Evolutionary conservation across 495 filamentous ascomycete genomes (phyloP), one percentile per base, ranked within the genome.

Genomic region (Aspergillus steynii): DNA sequence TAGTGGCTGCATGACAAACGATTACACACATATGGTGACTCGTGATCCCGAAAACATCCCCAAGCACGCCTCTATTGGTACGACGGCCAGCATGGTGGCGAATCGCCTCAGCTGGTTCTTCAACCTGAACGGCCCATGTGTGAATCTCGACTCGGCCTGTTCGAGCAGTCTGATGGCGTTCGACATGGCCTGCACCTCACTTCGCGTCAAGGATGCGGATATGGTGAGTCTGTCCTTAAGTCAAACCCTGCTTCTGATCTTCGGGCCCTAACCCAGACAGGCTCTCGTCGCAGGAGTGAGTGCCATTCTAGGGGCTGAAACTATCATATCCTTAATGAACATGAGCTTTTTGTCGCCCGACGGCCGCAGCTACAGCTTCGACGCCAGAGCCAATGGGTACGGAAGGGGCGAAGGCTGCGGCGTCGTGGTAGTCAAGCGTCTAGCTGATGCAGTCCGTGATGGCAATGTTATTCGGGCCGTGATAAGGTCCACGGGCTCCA

Each of bases 131-230:
- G 80, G 80, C 0, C 71, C 76, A 4, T 72, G 74, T 49, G 59
- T 82, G n/a, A 78, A 75, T 0, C 60, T 82, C n/a, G 79, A 84
- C 59, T 79, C 79, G 0, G 85, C 80, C 1, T 87, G 86, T 60
- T 83, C 80, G 0, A 72, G 78, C 4, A 79, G 77, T 47, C 62
- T 86, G 4, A 67, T 83, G 0, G 81, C 79, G 0, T 55, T 88
- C 3, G 76, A 87, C 25, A 28, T 55, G 14, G 53, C 53, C 7
- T 55, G 53, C 25, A 28, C 29, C 12, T 32, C 27, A 15, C 29
- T 55, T 31, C 53, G 53, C 1, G 4, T 5, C 28, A 31, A 31
- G 6, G 53, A 55, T 5, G 8, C 28, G 5, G 14, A 32, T 4
- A 34, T 20, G 29, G 53, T 55, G 31, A 34, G 31, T 7, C 9